Percentiles rank a stretch among this genome's conserved stretches.
These are phyloP conservation scores for Globisporangium carolinianum DNA, from an alignment of 352 stramenopile species.

Conservation along the genomic window DNA sequence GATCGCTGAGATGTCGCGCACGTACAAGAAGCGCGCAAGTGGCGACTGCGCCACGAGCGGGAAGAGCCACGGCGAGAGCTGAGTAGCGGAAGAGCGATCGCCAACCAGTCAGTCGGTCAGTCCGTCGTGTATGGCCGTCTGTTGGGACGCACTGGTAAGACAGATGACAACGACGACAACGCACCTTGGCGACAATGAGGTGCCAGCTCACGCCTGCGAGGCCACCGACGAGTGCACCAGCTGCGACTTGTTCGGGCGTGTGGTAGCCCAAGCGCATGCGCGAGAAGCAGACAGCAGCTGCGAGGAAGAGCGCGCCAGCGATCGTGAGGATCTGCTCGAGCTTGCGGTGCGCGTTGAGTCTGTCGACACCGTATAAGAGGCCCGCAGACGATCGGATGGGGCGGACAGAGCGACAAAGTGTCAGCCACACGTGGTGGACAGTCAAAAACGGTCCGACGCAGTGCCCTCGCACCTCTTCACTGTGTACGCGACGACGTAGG, in stretches of 20 bases:
- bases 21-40: conserved; percentile 51
- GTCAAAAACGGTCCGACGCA: too few species aligned
- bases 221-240: conserved; percentile 41
- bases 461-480: conserved; percentile 40
- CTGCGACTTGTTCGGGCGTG: conserved; percentile 59
- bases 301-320: conserved; percentile 28
- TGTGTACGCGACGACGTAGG: conserved; percentile 69
- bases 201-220: conserved; percentile 49
- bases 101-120: too few species aligned
- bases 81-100: not conserved
- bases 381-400: too few species aligned
- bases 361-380: conserved; percentile 8
- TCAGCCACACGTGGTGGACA: too few species aligned
- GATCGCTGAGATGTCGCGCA: conserved; percentile 71
- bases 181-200: conserved; percentile 24
- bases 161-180: not conserved
- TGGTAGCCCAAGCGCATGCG: conserved; percentile 78
- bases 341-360: conserved; percentile 40
- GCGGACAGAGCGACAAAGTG: too few species aligned
- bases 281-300: conserved; percentile 57
- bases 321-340: conserved; percentile 67
- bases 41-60: conserved; percentile 36
- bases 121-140: too few species aligned
- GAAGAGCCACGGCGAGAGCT: conserved; percentile 55
- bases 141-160: not conserved